Evolutionary conservation across 2,329 filamentous ascomycete genomes (phyloP), one percentile per base, ranked within the genome.

Genomic region (Passalora sequoiae): DNA sequence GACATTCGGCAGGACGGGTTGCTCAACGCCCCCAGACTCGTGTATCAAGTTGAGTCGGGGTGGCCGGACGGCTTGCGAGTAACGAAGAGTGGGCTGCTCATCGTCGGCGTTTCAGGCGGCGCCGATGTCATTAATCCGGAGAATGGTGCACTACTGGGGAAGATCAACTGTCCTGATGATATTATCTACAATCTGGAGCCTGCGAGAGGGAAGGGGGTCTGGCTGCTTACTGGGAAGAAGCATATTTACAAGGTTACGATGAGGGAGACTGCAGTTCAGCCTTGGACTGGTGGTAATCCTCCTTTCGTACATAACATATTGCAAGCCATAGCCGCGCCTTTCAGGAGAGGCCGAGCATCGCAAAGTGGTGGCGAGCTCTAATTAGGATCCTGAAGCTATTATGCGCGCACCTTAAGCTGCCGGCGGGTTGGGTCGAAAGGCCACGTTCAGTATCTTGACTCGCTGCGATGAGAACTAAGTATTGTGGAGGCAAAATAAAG

Each of bases 101-200:
- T 57, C 8, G 38, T 51, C 2, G 50, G 47, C 8, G 44, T 51
- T 2, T 48, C 49, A 10, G 45, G 47, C 3, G 54, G 54, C 6
- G 52, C 50, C 5, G 51, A 53, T 33, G 38, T 55, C 8, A 48
- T 57, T 3, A 39, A 53, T 38, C 54, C 54, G 4, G 22, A 35
- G 8, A 64, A 58, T 32, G 46, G 46, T 1, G 30, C 66, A 2
- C 49, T 75, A 17, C 68, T 83, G 53, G 65, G 71, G 2, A 82
- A 80, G 62, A 75, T 82, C 36, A 74, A 56, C 28, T 46, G 46
- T 9, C 50, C 48, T 4, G 50, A 41, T n/a, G 54, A 57, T 27
- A 47, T 50, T n/a, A 44, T 57, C n/a, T 55, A 40, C 38, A 57
- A 57, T 25, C 4, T 57, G 13, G 47, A 55, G 41, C 46, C 54